These are phyloP conservation scores for Chenopodium suecicum DNA, from an alignment of 148 eudicot species.

Conservation along the genomic window DNA sequence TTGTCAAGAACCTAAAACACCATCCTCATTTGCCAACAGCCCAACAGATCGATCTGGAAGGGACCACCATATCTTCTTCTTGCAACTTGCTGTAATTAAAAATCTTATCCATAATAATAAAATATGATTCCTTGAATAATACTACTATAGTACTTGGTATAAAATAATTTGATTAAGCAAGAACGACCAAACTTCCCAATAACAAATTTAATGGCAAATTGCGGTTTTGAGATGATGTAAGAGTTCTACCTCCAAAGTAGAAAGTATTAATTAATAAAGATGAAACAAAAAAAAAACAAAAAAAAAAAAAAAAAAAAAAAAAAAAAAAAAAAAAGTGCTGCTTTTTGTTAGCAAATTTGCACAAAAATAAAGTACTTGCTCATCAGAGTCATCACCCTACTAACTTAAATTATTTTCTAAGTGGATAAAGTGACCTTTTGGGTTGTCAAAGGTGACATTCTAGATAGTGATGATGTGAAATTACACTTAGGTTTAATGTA, in stretches of 20 bases:
- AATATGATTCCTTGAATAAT: not conserved
- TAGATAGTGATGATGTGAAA: conserved; percentile 1
- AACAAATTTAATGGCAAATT: not conserved
- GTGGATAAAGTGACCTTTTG: conserved; percentile 25
- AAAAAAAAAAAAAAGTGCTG: not conserved
- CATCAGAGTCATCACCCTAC: not conserved
- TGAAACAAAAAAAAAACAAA: not conserved
- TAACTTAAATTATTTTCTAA: not conserved
- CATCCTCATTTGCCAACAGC: conserved; percentile 16
- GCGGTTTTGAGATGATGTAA: not conserved
- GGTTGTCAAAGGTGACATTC: conserved; percentile 15
- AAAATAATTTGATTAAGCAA: not conserved
- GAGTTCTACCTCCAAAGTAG: conserved; percentile 1
- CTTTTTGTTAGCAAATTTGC: not conserved
- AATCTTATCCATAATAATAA: not conserved
- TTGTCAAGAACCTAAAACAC: conserved; percentile 10
- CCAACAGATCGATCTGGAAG: conserved; percentile 11
- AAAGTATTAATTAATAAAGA: not conserved
- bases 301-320: not conserved
- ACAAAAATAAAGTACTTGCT: not conserved
- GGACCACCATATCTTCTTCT: conserved; percentile 29
- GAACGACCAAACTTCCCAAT: not conserved
- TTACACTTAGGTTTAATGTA: not conserved
- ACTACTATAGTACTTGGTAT: no score
- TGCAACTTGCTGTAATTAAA: not conserved